A percentile compares a stretch with the other conserved stretches of the same genome.
Conservation (phyloP, 495 filamentous ascomycete species). For the Aspergillus kassunensis region DNA sequence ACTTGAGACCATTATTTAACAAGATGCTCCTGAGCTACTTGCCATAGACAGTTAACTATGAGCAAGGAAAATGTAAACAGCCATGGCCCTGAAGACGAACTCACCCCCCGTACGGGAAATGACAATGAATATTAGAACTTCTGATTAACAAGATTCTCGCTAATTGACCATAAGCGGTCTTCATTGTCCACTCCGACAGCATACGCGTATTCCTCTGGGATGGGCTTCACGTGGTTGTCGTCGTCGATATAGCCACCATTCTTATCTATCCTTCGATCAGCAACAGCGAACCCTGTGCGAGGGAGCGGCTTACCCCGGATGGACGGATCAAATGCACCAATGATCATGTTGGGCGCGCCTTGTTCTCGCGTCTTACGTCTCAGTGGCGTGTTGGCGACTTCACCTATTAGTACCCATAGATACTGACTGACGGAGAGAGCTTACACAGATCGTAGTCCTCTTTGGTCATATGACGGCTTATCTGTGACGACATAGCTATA, state of each 20-base stretch:
- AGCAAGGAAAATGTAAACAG: too few relatives aligned
- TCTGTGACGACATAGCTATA: not conserved
- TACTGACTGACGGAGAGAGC: not conserved
- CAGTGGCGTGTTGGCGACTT: not conserved
- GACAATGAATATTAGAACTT: not conserved
- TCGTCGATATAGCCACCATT: not conserved
- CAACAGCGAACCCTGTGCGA: too few relatives aligned
- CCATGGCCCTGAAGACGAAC: too few relatives aligned
- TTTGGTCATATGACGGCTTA: not conserved
- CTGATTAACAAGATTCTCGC: not conserved
- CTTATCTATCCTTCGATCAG: not conserved
- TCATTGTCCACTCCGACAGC: not conserved
- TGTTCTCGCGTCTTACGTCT: not conserved
- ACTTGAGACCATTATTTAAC: slow-evolving; percentile 9
- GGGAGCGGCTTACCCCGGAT: not conserved
- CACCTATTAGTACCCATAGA: not conserved
- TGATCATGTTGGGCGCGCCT: not conserved
- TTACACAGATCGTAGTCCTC: slow-evolving; percentile 2
- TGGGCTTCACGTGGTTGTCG: not conserved
- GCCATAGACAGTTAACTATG: too few relatives aligned
- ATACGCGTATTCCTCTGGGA: not conserved
- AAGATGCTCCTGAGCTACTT: not conserved
- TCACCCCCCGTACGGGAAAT: too few relatives aligned
- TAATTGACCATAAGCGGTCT: not conserved
- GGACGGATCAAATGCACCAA: not conserved